Base-by-base conservation (phyloP, 129 eudicot species). In the Tanacetum coccineum region DNA sequence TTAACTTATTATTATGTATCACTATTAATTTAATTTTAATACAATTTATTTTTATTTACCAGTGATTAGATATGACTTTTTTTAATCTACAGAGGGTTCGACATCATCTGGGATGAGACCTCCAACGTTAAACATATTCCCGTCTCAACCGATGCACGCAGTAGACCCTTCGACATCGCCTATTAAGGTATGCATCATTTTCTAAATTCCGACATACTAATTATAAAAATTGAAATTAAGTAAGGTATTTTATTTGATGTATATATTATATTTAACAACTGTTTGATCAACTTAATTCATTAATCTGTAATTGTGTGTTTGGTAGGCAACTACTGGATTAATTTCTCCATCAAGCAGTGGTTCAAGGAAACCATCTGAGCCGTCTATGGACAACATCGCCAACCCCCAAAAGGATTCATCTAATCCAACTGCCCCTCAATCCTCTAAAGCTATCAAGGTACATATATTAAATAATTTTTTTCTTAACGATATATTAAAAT, bases 101-200 rank as follows among this genome's bases (percentile, higher is more conserved):
- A 13, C 60, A 48, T 72, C 73, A 30, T 67, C 67, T 51, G 95
- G 90, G 39, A 80, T 85, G 83, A 84, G 93, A 71, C 93, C 95
- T 36, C 99, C 91, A 52, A 94, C 97, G 22, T 68, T 94, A 48
- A 94, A 87, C 84, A 94, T 94, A 49, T 94, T 94, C 75, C 99
- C 99, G 13, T 94, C 99, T 20, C 90, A 94, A 70, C 99, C 99
- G 60, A 94, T 89, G 99, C 95, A 94, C 64, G 92, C 72, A 39
- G 96, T 83, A 58, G 95, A 95, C 62, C 80, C 89, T 36, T 77
- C 87, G 3, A 47, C 84, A 13, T 74, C 89, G 17, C 74, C 82
- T 25, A 65, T 85, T 6, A 80, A 81, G 91, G 91, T 86, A 70
- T 36, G 6, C 42, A 36, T 66, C 3, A 10, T 15, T 22, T 71